A percentile compares a stretch with the other conserved stretches of the same genome.
Conservation (phyloP, 2,329 filamentous ascomycete genomes). For the Hypomyces rosellus region DNA sequence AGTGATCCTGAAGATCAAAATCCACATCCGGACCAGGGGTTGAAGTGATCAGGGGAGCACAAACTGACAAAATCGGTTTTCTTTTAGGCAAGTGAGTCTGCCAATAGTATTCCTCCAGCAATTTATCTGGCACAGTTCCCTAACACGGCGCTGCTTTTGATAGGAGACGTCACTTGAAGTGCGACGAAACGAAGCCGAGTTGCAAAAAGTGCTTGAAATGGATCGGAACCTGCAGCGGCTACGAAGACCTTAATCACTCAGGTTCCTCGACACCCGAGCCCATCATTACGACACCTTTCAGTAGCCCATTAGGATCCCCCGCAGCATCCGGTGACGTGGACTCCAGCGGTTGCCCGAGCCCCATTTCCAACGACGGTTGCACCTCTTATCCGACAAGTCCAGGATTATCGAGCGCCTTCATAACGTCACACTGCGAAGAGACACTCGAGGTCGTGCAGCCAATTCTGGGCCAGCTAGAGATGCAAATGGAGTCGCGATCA, state of each 20-base stretch:
- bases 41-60: not conserved
- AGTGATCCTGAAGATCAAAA: conserved; percentile 13
- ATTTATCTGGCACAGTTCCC: not conserved
- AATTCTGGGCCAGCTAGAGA: not conserved
- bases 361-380: conserved; percentile 1
- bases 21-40: not conserved
- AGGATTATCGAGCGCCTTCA: not conserved
- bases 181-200: conserved; percentile 29
- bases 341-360: conserved; percentile 1
- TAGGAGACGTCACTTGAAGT: conserved; percentile 30
- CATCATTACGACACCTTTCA: not conserved
- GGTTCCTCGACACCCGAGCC: not conserved
- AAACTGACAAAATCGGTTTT: conserved; percentile 5
- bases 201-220: conserved; percentile 30
- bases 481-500: not conserved
- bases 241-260: conserved; percentile 13
- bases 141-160: conserved; percentile 3
- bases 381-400: conserved; percentile 1
- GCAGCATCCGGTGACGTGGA: not conserved
- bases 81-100: conserved; percentile 23
- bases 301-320: not conserved
- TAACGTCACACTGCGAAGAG: not conserved
- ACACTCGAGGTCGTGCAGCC: not conserved
- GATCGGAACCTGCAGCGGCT: conserved; percentile 29
- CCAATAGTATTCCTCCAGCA: not conserved